These are phyloP conservation scores for Fusarium abutilonis DNA, from an alignment of 2,329 filamentous ascomycete genomes.

Conservation along the genomic window DNA sequence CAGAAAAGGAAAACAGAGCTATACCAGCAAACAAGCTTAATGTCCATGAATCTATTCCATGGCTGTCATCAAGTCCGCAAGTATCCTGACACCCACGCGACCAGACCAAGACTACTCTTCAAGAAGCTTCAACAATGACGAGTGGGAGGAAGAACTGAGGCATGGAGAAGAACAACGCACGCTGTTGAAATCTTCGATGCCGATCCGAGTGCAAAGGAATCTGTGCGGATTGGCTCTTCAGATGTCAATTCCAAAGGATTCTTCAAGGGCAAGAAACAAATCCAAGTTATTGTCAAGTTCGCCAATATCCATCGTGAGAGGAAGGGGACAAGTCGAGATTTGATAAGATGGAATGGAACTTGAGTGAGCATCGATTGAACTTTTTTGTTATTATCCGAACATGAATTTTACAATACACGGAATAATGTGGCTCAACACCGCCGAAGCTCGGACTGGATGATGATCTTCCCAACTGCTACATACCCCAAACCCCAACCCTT, in stretches of 20 bases:
- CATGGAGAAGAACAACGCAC: not conserved
- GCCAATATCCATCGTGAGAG: constrained; percentile 7
- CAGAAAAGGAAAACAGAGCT: not conserved
- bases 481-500: not conserved
- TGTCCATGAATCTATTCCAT: not conserved
- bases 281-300: constrained; percentile 13
- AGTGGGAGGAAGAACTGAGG: not conserved
- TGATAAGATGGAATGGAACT: constrained; percentile 5
- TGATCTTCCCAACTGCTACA: not conserved
- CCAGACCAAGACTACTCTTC: not conserved
- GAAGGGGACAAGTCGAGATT: constrained; percentile 4
- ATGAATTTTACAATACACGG: no score
- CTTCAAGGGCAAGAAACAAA: not conserved
- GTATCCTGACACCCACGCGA: not conserved
- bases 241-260: not conserved
- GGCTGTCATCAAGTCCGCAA: constrained; percentile 8
- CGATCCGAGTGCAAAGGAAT: not conserved
- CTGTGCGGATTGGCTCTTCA: not conserved
- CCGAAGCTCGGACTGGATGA: not conserved
- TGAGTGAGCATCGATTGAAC: not conserved
- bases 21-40: not conserved
- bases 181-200: not conserved
- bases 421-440: not conserved
- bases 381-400: not conserved
- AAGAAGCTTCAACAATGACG: not conserved